phyloP scores from a whole-genome alignment of 495 filamentous ascomycete genomes.

The Apiosordaria backusii region DNA sequence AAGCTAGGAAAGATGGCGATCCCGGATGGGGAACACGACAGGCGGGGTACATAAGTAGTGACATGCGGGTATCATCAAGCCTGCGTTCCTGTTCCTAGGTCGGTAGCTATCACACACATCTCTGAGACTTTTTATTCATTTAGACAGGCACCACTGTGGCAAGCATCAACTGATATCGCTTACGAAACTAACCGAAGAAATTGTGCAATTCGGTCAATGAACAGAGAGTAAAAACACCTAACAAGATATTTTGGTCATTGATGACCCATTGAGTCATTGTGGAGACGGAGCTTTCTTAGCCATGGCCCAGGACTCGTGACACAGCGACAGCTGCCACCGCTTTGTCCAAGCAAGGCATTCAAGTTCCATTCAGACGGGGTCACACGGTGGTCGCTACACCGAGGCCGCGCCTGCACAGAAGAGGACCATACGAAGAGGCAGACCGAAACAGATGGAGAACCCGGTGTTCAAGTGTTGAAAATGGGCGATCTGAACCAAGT shows the following conservation, averaged over 20 bases:
- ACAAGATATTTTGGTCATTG: neutral
- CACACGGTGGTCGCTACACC: constrained; percentile 8
- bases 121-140: neutral
- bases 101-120: constrained; percentile 1
- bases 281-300: constrained; percentile 2
- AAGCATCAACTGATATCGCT: neutral
- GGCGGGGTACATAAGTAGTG: constrained; percentile 23
- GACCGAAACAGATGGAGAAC: constrained; percentile 4
- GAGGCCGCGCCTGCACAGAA: neutral
- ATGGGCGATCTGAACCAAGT: neutral
- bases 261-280: constrained; percentile 11
- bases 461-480: neutral
- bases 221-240: neutral
- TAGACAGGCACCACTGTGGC: neutral
- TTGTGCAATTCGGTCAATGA: neutral
- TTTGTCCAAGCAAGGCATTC: neutral
- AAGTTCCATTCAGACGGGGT: neutral
- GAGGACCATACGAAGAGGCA: neutral
- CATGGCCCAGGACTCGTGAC: constrained; percentile 6
- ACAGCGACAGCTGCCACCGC: neutral
- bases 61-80: constrained; percentile 6
- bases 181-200: neutral
- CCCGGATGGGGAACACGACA: constrained; percentile 26
- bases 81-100: neutral
- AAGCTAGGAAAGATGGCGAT: constrained; percentile 13